phyloP scores from a whole-genome alignment of 2,329 filamentous ascomycete species.

The Calonectria multiphialidica region DNA sequence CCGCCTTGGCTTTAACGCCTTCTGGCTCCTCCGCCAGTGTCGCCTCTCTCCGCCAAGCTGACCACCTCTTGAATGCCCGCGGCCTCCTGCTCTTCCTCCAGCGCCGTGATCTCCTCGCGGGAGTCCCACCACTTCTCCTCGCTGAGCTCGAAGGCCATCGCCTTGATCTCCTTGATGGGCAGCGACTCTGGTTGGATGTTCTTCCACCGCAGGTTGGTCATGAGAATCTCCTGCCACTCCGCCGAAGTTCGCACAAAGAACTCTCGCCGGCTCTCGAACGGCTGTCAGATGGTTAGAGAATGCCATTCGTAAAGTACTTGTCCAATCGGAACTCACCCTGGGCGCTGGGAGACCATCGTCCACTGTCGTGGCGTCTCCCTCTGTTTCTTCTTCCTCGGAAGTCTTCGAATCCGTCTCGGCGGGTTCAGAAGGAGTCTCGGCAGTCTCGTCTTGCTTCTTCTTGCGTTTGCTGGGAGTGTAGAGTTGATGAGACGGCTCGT shows the following conservation, averaged over 20 bases:
- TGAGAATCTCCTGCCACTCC: slow-evolving; percentile 90
- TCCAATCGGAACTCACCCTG: slow-evolving; percentile 54
- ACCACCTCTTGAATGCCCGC: slow-evolving; percentile 96
- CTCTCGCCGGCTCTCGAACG: slow-evolving; percentile 90
- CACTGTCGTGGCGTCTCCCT: slow-evolving; percentile 64
- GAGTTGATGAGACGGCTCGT: slow-evolving; percentile 58
- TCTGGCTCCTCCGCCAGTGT: slow-evolving; percentile 57
- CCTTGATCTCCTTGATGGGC: slow-evolving; percentile 90
- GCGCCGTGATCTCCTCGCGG: slow-evolving; percentile 88
- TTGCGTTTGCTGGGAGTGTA: slow-evolving; percentile 68
- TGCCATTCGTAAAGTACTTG: not conserved
- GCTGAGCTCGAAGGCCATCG: slow-evolving; percentile 88
- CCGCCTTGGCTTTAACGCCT: slow-evolving; percentile 41
- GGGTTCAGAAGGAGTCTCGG: slow-evolving; percentile 48
- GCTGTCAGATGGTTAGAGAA: slow-evolving; percentile 56
- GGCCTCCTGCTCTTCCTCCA: slow-evolving; percentile 97
- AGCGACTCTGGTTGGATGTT: slow-evolving; percentile 75
- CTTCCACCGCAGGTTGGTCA: slow-evolving; percentile 80
- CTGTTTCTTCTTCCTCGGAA: slow-evolving; percentile 60
- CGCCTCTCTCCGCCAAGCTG: slow-evolving; percentile 81
- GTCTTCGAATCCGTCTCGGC: slow-evolving; percentile 46
- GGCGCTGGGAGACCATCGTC: slow-evolving; percentile 83
- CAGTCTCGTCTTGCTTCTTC: slow-evolving; percentile 62
- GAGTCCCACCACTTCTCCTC: slow-evolving; percentile 99
- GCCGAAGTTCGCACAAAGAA: slow-evolving; percentile 91